Conservation (phyloP, 208 protist genomes). For the Trypanosoma lewisi region DNA sequence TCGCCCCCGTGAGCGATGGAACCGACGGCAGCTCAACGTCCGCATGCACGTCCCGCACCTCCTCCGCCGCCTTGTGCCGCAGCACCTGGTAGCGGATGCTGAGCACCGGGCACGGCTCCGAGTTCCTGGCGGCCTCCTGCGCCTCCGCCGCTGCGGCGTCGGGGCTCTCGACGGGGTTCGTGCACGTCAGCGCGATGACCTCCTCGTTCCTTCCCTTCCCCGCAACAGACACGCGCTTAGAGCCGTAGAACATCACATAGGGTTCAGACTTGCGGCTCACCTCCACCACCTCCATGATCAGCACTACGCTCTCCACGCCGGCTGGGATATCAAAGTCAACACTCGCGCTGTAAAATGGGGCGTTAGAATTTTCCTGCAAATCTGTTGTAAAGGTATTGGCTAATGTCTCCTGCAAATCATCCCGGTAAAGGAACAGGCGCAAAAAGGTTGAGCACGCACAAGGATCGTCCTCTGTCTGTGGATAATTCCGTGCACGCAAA, state of each 20-base stretch:
- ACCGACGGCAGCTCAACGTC: slow-evolving; percentile 21
- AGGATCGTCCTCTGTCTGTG: slow-evolving; percentile 61
- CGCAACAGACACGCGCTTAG: slow-evolving; percentile 14
- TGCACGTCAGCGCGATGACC: slow-evolving; percentile 29
- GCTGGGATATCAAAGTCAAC: slow-evolving; percentile 33
- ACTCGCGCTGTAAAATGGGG: slow-evolving; percentile 57
- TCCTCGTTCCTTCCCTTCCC: slow-evolving; percentile 35
- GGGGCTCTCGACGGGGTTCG: slow-evolving; percentile 13
- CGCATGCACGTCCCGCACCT: slow-evolving; percentile 25
- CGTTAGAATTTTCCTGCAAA: slow-evolving; percentile 51
- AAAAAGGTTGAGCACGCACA: slow-evolving; percentile 52
- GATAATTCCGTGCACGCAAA: slow-evolving; percentile 48
- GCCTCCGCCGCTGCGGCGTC: slow-evolving; percentile 9
- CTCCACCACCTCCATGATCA: slow-evolving; percentile 45
- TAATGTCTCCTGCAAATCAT: slow-evolving; percentile 15
- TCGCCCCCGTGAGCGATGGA: slow-evolving; percentile 23
- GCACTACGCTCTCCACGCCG: slow-evolving; percentile 10
- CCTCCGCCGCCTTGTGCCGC: background rate
- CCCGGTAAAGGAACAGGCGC: slow-evolving; percentile 20
- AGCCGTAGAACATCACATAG: slow-evolving; percentile 35
- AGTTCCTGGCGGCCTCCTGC: background rate
- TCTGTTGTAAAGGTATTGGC: slow-evolving; percentile 27
- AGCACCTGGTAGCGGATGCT: slow-evolving; percentile 26
- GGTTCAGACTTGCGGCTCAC: slow-evolving; percentile 28
- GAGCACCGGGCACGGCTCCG: slow-evolving; percentile 15